Conservation (phyloP, 2,329 filamentous ascomycete genomes). For the Phialophora verrucosa region DNA sequence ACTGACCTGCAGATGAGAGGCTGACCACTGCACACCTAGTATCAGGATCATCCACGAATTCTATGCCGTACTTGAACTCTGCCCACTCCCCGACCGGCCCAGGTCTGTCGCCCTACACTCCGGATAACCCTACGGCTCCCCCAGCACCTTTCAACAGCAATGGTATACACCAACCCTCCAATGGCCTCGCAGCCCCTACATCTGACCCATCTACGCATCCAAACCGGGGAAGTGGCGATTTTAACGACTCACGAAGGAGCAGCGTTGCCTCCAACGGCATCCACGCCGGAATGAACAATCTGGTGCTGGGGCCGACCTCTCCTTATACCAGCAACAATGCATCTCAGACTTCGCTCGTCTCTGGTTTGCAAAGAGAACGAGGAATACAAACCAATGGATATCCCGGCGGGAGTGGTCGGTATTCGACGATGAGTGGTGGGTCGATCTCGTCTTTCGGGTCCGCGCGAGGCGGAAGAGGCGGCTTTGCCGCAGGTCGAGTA, state of each 20-base stretch:
- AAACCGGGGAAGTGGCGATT: conserved; percentile 52
- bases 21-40: conserved; percentile 27
- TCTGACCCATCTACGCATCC: conserved; percentile 57
- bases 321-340: conserved; percentile 51
- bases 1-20: conserved; percentile 1
- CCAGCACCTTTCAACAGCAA: conserved; percentile 48
- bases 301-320: conserved; percentile 54
- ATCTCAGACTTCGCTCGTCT: conserved; percentile 54
- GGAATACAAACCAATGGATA: conserved; percentile 49
- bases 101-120: conserved; percentile 50
- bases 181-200: conserved; percentile 62
- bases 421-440: conserved; percentile 44
- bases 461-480: conserved; percentile 47
- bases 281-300: conserved; percentile 56
- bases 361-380: conserved; percentile 50
- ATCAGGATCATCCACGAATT: conserved; percentile 55
- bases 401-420: conserved; percentile 48
- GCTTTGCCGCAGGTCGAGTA: conserved; percentile 53
- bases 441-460: conserved; percentile 50
- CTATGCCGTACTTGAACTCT: conserved; percentile 52
- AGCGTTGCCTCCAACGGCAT: conserved; percentile 55
- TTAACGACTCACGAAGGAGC: conserved; percentile 55
- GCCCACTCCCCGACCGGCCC: conserved; percentile 53
- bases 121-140: conserved; percentile 48
- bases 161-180: conserved; percentile 47